phyloP scores from a whole-genome alignment of 2,329 filamentous ascomycete genomes.

The Botrytis deweyae region DNA sequence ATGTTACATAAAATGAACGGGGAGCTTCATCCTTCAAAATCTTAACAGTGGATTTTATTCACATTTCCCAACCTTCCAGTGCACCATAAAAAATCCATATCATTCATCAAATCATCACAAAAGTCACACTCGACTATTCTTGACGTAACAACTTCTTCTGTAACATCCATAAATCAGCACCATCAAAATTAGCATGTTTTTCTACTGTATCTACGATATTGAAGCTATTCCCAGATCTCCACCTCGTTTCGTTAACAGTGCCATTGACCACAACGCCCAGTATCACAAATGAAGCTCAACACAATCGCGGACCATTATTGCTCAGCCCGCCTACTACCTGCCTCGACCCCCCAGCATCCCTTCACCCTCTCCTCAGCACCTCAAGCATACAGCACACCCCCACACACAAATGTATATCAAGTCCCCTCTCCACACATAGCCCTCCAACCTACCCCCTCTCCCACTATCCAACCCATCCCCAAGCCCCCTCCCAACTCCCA shows the following conservation, averaged over 20 bases:
- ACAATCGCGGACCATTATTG: background rate
- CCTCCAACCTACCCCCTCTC: rapidly evolving
- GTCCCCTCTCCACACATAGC: background rate
- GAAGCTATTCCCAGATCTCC: background rate
- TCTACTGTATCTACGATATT: background rate
- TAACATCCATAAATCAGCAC: background rate
- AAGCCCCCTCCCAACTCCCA: background rate
- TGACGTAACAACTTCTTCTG: background rate
- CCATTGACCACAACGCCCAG: background rate
- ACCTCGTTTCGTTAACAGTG: background rate
- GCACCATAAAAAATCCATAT: background rate
- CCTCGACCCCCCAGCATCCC: background rate
- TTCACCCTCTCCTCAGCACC: background rate
- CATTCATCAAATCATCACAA: background rate
- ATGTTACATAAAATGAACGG: background rate
- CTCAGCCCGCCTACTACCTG: background rate
- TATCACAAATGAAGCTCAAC: background rate
- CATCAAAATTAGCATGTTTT: background rate
- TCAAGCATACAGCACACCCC: background rate
- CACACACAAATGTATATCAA: background rate
- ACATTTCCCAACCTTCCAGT: background rate
- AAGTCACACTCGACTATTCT: background rate
- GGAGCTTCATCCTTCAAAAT: background rate
- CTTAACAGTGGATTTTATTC: background rate
- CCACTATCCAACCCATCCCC: background rate